Evolutionary conservation across 1,284 basidiomycete species (phyloP), one percentile per base, ranked within the genome.

Genomic region (Pseudozyma sp.): DNA sequence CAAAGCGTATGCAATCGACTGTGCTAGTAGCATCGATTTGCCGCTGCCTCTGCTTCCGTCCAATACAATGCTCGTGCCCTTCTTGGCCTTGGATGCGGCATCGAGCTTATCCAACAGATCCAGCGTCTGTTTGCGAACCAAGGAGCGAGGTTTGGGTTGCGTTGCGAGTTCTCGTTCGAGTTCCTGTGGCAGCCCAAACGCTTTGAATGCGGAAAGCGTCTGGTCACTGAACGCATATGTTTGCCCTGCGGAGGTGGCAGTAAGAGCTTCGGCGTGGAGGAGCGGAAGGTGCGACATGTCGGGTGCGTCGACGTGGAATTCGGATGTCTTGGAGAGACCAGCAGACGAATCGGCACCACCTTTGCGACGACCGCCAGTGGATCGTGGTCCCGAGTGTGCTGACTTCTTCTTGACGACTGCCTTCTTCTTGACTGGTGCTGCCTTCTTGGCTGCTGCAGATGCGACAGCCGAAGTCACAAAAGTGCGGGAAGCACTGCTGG

Each of bases 1-100:
- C 24, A 89, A 81, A 14, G 90, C 91, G 70, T 94, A 91, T 34
- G 92, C 88, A 0, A 93, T 89, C 0, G 90, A 88, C 83, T 98
- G 95, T 3, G 96, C 85, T 24, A 97, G 86, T 19, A 94, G 85
- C 68, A 89, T 90, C 60, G 91, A 93, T 86, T 97, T 97, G 30
- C 95, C 95, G 58, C 88, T 89, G 2, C 94, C 95, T 7, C 88
- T 48, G 31, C 60, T 62, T n/a, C 94, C 95, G 68, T 75, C 51
- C 11, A 82, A 56, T 24, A 81, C 34, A n/a, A 76, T 57, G 29
- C 60, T 68, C 0, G 54, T 30, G 6, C 53, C 44, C 46, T 58
- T 63, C 13, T 54, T 54, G 11, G 16, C 48, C 47, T 64, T 65
- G 17, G 75, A 55, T 7, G 72, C 58, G 4, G 54, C 47, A 46